Conservation (phyloP, 202 grass and related monocot genomes). For the Saccharum hybrid region DNA sequence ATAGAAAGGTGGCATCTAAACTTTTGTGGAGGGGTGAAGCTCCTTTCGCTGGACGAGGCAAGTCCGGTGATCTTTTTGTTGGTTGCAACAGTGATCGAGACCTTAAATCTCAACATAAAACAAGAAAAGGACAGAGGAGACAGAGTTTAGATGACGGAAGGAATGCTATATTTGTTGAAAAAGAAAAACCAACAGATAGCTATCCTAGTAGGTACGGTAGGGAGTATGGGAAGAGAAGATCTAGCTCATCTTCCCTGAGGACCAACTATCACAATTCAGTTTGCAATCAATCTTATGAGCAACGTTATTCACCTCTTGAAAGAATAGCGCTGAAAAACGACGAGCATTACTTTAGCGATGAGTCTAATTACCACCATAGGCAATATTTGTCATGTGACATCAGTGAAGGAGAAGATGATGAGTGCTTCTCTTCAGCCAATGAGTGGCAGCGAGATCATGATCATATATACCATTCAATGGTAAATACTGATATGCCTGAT, state of each 20-base stretch:
- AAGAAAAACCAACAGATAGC: slow-evolving; percentile 45
- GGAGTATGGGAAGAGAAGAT: slow-evolving; percentile 47
- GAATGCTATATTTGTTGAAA: slow-evolving; percentile 41
- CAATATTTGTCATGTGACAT: slow-evolving; percentile 43
- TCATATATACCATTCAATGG: slow-evolving; percentile 41
- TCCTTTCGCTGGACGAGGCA: slow-evolving; percentile 20
- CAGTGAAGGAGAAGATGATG: slow-evolving; percentile 41
- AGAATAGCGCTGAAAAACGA: slow-evolving; percentile 43
- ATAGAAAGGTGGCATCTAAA: slow-evolving; percentile 45
- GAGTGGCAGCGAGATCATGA: slow-evolving; percentile 23
- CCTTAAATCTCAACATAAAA: slow-evolving; percentile 37
- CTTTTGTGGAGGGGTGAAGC: slow-evolving; percentile 32
- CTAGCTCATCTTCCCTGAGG: slow-evolving; percentile 38
- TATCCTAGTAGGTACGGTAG: slow-evolving; percentile 37
- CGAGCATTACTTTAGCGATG: slow-evolving; percentile 16
- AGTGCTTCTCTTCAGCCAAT: slow-evolving; percentile 40
- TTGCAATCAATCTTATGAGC: slow-evolving; percentile 34
- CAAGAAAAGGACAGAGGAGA: slow-evolving; percentile 41
- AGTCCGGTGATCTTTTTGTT: slow-evolving; percentile 9
- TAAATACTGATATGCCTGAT: slow-evolving; percentile 45
- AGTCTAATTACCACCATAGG: slow-evolving; percentile 26
- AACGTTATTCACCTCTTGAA: slow-evolving; percentile 35
- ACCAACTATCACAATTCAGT: slow-evolving; percentile 41
- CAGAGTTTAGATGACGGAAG: slow-evolving; percentile 26
- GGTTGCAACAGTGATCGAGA: slow-evolving; percentile 12